A percentile compares a stretch with the other conserved stretches of the same genome.
These are phyloP conservation scores for Moesziomyces sp. DNA, from an alignment of 1,284 basidiomycete species.

Conservation along the genomic window DNA sequence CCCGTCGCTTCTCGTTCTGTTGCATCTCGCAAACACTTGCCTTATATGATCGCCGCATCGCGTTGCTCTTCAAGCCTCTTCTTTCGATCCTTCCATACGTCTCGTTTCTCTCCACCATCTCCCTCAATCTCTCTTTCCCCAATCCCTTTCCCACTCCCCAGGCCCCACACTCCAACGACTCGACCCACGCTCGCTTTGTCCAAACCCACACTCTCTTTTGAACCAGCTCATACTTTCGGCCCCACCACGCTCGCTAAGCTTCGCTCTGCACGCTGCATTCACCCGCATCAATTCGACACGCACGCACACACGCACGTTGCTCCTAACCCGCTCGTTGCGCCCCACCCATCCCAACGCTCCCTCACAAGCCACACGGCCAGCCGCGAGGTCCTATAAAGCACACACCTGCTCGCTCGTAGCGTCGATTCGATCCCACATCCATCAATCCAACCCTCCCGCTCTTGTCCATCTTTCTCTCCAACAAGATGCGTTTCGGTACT, in stretches of 20 bases:
- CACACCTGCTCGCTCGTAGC: neutral
- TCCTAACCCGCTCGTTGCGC: too few relatives aligned
- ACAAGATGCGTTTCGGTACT: slow-evolving; percentile 39
- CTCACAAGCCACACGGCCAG: too few relatives aligned
- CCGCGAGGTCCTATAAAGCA: too few relatives aligned
- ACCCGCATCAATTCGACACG: neutral
- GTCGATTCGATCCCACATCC: neutral
- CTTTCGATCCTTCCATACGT: slow-evolving; percentile 24
- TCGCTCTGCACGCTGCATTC: too few relatives aligned
- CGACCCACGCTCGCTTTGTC: slow-evolving; percentile 17
- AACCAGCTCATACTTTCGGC: neutral
- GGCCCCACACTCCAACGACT: neutral
- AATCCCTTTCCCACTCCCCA: slow-evolving; percentile 1
- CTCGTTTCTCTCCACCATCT: slow-evolving; percentile 21
- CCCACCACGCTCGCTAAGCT: neutral
- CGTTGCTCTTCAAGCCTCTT: neutral
- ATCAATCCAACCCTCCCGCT: neutral
- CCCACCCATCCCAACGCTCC: too few relatives aligned
- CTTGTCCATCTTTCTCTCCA: neutral
- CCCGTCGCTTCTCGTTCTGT: too few relatives aligned
- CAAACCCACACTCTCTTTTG: slow-evolving; percentile 5
- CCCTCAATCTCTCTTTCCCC: slow-evolving; percentile 4
- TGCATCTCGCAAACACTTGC: too few relatives aligned
- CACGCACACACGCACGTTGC: too few relatives aligned
- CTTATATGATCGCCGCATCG: too few relatives aligned